Evolutionary conservation across 495 filamentous ascomycete genomes (phyloP).

Genomic region (Penicillium silybi): DNA sequence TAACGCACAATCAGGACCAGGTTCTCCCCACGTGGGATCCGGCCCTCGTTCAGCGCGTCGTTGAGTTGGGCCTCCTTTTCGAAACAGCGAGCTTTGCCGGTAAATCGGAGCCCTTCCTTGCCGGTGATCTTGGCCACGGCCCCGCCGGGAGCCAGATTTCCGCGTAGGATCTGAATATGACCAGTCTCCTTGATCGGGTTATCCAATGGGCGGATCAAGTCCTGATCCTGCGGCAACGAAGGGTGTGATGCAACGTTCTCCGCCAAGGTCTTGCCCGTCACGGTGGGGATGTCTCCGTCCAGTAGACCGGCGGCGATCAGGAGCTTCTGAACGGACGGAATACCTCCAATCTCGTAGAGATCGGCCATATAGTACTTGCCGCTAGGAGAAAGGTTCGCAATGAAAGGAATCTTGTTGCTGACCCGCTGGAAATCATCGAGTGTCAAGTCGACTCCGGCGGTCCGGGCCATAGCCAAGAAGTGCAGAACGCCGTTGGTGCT

Average conservation of each 20-base stretch:
- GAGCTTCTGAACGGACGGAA: conserved; percentile 87
- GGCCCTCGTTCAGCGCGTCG: conserved; percentile 64
- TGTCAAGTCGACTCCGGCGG: conserved; percentile 76
- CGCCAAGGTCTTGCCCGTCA: conserved; percentile 85
- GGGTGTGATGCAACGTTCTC: conserved; percentile 85
- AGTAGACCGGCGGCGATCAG: conserved; percentile 78
- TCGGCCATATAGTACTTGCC: conserved; percentile 93
- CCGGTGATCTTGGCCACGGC: conserved; percentile 98
- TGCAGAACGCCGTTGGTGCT: conserved; percentile 92
- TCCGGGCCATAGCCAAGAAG: conserved; percentile 91
- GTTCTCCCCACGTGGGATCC: conserved; percentile 73
- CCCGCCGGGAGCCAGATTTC: conserved; percentile 88
- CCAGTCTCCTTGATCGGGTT: conserved; percentile 87
- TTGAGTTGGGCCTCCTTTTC: conserved; percentile 82
- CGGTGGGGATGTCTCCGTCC: conserved; percentile 80
- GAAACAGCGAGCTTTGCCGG: conserved; percentile 82
- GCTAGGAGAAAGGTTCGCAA: conserved; percentile 87
- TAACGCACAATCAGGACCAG: conserved; percentile 93
- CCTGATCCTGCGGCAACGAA: conserved; percentile 72
- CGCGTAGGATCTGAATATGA: conserved; percentile 84
- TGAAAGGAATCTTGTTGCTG: conserved; percentile 83
- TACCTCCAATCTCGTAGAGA: conserved; percentile 89
- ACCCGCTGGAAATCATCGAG: conserved; percentile 87
- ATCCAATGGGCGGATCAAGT: conserved; percentile 74
- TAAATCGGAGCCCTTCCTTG: conserved; percentile 84